Base-by-base conservation (phyloP, 805 yeast species). In the Barnettozyma vustinii region DNA sequence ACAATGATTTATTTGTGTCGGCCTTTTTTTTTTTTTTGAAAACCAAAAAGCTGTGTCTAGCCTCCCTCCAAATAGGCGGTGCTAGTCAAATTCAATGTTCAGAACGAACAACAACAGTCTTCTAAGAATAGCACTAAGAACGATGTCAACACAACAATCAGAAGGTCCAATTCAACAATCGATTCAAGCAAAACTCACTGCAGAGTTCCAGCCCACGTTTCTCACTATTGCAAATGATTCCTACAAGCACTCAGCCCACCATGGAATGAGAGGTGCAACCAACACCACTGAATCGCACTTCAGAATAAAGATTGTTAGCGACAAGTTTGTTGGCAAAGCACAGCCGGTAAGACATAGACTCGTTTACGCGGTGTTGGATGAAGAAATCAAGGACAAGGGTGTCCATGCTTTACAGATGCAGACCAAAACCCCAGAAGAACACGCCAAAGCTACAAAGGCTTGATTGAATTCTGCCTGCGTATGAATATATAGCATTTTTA, bases 331-430 rank as follows among this genome's bases (percentile, higher is more conserved):
- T 33, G 91, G 89, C 0, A 73, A 81, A 64, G 65, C 73, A 12
- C 72, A 80, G 61, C 92, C 96, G 0, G 66, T 78, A 30, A 77
- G 98, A 63, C 98, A 91, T 68, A 68, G 97, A 50, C 60, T 83
- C 61, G 74, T 92, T 0, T 91, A 88, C 63, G 68, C 69, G 45
- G 61, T 87, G 44, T 71, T 92, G 41, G 80, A 78, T 47, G 87
- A 87, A 26, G 97, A 91, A 61, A 68, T 91, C 58, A 74, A 78
- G 45, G 71, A 68, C 30, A 76, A 80, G 49, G 91, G 94, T 1
- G 80, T 92, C 18, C 98, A 91, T 69, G 97, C 97, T 0, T 70
- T 91, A 52, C 97, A 89, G 62, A 74, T 91, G 68, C 81, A 81
- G 63, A 84, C 96, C 0, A 85, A 84, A 66, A 89, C 97, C 2